These are phyloP conservation scores for Apiospora saccharicola DNA, from an alignment of 2,329 filamentous ascomycete species.

Conservation along the genomic window DNA sequence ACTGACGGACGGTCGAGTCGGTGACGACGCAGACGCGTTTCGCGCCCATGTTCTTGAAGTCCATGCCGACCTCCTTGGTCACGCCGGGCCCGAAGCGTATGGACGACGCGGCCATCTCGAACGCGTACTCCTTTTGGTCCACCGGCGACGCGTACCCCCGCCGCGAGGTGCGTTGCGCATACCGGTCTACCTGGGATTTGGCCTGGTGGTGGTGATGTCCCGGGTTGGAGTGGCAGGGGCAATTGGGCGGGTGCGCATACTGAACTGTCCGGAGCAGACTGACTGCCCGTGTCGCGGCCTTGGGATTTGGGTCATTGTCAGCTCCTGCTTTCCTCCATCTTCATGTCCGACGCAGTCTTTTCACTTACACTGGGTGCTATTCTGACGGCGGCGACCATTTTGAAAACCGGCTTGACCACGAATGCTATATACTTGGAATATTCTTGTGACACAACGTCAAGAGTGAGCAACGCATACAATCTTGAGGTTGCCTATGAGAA, in stretches of 20 bases:
- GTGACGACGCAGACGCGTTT: conserved; percentile 93
- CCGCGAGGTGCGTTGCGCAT: conserved; percentile 51
- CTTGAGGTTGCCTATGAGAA: not conserved
- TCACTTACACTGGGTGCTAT: conserved; percentile 46
- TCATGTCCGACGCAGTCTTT: not conserved
- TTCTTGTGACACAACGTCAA: not conserved
- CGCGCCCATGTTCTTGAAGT: conserved; percentile 88
- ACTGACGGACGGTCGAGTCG: conserved; percentile 79
- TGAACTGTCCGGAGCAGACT: conserved; percentile 88
- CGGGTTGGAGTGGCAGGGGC: conserved; percentile 93
- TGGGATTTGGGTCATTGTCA: not conserved
- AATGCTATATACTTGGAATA: not conserved
- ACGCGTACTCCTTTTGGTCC: conserved; percentile 91
- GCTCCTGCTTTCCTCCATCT: no score
- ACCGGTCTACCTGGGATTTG: conserved; percentile 40
- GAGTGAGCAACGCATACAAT: no score
- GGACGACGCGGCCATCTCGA: conserved; percentile 96
- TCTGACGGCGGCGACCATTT: conserved; percentile 44
- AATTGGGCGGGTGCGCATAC: conserved; percentile 84
- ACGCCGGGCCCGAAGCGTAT: conserved; percentile 94
- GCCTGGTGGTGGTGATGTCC: conserved; percentile 71
- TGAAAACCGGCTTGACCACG: not conserved
- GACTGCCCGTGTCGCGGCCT: conserved; percentile 70
- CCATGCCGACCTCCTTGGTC: conserved; percentile 97
- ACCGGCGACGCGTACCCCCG: conserved; percentile 77